A percentile compares a stretch with the other conserved stretches of the same genome.
These are phyloP conservation scores for Chimonanthus praecox DNA, from an alignment of 164 flowering plant genomes.

Conservation along the genomic window DNA sequence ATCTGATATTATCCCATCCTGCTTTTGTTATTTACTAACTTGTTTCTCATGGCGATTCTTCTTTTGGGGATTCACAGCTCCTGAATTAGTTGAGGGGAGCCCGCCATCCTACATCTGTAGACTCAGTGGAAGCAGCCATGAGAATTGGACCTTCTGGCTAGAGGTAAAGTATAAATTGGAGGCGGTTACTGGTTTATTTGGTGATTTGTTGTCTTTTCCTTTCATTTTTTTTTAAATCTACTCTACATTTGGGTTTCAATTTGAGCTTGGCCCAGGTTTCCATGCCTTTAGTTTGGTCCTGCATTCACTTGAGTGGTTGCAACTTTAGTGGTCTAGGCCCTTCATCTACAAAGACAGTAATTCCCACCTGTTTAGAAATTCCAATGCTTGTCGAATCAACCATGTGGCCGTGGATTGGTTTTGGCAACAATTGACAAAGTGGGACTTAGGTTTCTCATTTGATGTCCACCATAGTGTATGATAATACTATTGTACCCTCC, in stretches of 20 bases:
- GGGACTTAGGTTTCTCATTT: too few relatives aligned
- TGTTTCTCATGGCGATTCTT: neutral
- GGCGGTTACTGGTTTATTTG: neutral
- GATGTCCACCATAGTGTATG: too few relatives aligned
- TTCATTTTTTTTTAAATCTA: too few relatives aligned
- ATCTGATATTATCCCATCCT: constrained; percentile 2
- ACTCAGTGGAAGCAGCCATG: constrained; percentile 64
- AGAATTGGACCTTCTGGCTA: constrained; percentile 93
- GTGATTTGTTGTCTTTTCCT: neutral
- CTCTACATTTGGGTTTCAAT: neutral
- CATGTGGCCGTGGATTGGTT: too few relatives aligned
- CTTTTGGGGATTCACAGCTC: constrained; percentile 41
- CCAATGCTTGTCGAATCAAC: too few relatives aligned
- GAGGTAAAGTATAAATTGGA: constrained; percentile 48
- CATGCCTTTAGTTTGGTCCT: neutral
- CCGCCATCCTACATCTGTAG: constrained; percentile 84
- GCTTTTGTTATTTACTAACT: neutral
- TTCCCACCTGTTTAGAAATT: too few relatives aligned
- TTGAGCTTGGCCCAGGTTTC: neutral
- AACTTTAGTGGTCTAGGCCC: too few relatives aligned
- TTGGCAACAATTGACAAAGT: too few relatives aligned
- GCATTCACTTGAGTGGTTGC: neutral
- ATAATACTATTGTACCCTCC: too few relatives aligned
- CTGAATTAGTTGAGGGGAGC: constrained; percentile 53
- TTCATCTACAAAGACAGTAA: too few relatives aligned